A percentile compares a stretch with the other conserved stretches of the same genome.
These are phyloP conservation scores for Thalassiosira livingstoniorum DNA, from an alignment of 352 stramenopile genomes.

Conservation along the genomic window DNA sequence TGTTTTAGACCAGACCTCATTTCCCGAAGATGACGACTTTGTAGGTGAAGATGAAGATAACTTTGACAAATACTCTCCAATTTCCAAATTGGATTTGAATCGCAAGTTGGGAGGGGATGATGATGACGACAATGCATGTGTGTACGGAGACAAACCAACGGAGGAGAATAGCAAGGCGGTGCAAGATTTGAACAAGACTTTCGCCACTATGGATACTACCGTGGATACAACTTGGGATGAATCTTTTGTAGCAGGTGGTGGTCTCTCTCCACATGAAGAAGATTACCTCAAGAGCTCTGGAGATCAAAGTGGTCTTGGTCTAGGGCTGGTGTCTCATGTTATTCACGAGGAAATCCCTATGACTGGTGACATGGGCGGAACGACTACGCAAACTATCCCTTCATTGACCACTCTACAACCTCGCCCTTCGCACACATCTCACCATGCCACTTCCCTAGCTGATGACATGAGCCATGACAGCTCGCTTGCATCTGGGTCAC, in stretches of 20 bases:
- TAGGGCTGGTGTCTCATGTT: constrained; percentile 19
- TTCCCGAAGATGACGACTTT: constrained; percentile 41
- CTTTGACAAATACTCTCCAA: constrained; percentile 52
- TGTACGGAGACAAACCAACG: not conserved
- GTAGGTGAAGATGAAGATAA: constrained; percentile 15
- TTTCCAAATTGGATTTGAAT: constrained; percentile 49
- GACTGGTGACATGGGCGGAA: not conserved
- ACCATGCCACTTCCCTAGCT: not conserved
- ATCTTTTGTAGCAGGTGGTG: not conserved
- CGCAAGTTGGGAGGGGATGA: not conserved
- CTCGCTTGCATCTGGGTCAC: not conserved
- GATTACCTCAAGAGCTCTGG: no score
- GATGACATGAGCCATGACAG: not conserved
- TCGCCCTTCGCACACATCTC: not conserved
- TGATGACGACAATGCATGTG: not conserved
- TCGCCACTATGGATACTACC: constrained; percentile 26
- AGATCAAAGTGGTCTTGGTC: not conserved
- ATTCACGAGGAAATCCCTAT: constrained; percentile 27
- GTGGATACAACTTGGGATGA: not conserved
- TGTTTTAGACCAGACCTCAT: constrained; percentile 50
- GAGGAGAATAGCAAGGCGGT: constrained; percentile 24
- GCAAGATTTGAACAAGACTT: constrained; percentile 4
- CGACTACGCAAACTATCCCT: not conserved
- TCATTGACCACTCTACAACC: not conserved
- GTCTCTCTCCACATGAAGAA: no score